Conservation (phyloP, 2,329 filamentous ascomycete species). For the Botrytis deweyae region DNA sequence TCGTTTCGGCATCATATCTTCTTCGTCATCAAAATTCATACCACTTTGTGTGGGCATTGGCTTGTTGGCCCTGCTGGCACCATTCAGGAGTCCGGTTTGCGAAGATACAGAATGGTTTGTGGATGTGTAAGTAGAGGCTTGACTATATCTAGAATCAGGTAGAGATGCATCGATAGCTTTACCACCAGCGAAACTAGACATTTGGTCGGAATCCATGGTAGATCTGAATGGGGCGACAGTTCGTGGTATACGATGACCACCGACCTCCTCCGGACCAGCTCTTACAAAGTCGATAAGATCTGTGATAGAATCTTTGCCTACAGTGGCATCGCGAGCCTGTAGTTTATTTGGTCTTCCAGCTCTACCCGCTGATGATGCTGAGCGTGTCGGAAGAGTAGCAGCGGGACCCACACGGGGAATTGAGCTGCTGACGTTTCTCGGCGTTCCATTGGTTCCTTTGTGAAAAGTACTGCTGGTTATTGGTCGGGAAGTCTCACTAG, state of each 20-base stretch:
- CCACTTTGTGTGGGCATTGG: slow-evolving; percentile 23
- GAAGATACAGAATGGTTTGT: slow-evolving; percentile 55
- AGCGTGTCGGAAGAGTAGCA: slow-evolving; percentile 31
- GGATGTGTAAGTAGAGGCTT: slow-evolving; percentile 34
- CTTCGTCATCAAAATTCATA: slow-evolving; percentile 33
- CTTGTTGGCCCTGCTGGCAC: slow-evolving; percentile 41
- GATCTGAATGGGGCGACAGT: slow-evolving; percentile 81
- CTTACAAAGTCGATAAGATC: slow-evolving; percentile 96
- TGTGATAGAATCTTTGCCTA: slow-evolving; percentile 65
- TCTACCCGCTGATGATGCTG: slow-evolving; percentile 44
- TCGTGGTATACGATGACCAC: slow-evolving; percentile 72
- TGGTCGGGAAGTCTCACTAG: neutral
- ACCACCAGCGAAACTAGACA: slow-evolving; percentile 54
- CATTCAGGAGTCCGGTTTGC: slow-evolving; percentile 63
- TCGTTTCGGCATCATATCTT: slow-evolving; percentile 60
- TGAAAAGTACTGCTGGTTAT: slow-evolving; percentile 27
- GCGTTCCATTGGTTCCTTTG: slow-evolving; percentile 37
- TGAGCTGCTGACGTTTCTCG: slow-evolving; percentile 32
- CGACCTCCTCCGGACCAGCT: slow-evolving; percentile 64
- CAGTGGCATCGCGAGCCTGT: slow-evolving; percentile 69
- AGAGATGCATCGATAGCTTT: slow-evolving; percentile 58
- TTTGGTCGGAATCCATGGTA: slow-evolving; percentile 83
- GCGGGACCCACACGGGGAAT: slow-evolving; percentile 24
- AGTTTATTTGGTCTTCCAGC: slow-evolving; percentile 53
- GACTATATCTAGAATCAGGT: slow-evolving; percentile 54